phyloP scores from a whole-genome alignment of 305 asterid species.

The Caryopteris hybrid region DNA sequence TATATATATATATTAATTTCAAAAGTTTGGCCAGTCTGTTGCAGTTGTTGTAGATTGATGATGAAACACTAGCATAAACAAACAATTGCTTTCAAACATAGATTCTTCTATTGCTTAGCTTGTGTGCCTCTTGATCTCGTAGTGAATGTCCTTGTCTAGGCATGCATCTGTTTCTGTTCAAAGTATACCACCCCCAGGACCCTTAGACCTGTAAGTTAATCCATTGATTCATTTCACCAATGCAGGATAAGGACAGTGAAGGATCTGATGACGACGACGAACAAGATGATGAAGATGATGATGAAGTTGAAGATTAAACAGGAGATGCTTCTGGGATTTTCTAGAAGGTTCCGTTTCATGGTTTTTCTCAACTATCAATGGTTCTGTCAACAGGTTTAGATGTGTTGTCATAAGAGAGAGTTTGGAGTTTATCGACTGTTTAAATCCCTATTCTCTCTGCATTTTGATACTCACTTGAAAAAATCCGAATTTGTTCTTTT shows the following conservation, averaged over 20 bases:
- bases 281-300: constrained; percentile 43
- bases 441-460: not conserved
- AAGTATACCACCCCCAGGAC: not conserved
- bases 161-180: not conserved
- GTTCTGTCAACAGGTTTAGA: constrained; percentile 30
- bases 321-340: constrained; percentile 8
- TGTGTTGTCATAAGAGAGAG: constrained; percentile 10
- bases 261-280: constrained; percentile 61
- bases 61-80: not conserved
- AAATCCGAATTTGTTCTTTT: not conserved
- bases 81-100: not conserved
- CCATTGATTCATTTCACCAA: not conserved
- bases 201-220: not conserved
- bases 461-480: not conserved
- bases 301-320: constrained; percentile 36
- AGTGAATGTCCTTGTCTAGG: not conserved
- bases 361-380: not conserved
- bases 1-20: too few species aligned
- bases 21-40: too few species aligned
- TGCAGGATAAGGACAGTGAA: constrained; percentile 59
- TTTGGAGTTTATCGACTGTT: constrained; percentile 13
- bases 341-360: not conserved
- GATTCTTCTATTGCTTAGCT: not conserved
- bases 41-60: not conserved
- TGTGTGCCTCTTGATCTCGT: not conserved